Evolutionary conservation across 352 stramenopile species (phyloP).

Genomic region (Phytopythium vexans): DNA sequence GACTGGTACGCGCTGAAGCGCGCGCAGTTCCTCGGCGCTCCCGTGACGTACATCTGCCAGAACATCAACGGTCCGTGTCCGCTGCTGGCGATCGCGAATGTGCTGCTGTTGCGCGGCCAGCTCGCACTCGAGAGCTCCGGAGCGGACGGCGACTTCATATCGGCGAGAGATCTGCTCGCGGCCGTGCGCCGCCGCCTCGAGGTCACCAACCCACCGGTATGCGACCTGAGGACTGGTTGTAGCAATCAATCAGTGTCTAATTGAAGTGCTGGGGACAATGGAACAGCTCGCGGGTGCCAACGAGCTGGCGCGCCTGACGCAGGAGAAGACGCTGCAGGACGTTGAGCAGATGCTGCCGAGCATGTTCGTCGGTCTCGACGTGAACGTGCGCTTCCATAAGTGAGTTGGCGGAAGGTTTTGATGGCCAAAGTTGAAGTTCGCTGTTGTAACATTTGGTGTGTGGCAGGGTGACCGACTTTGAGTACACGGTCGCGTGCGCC

Average conservation of each 20-base stretch:
- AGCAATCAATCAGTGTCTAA: neutral
- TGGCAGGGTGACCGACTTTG: conserved; percentile 83
- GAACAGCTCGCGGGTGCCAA: conserved; percentile 37
- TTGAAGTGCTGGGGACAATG: neutral
- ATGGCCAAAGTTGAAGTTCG: conserved; percentile 1
- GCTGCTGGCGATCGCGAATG: conserved; percentile 95
- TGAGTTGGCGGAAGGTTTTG: conserved; percentile 20
- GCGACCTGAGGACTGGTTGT: neutral
- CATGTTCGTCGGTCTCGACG: conserved; percentile 95
- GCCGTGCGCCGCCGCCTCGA: conserved; percentile 88
- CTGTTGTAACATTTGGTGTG: conserved; percentile 3
- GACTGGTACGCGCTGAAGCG: conserved; percentile 82
- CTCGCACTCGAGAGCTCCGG: conserved; percentile 73
- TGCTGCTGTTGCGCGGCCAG: conserved; percentile 91
- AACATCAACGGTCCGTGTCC: conserved; percentile 98
- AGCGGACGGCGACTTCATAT: conserved; percentile 70
- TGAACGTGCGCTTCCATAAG: conserved; percentile 97
- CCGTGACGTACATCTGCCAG: conserved; percentile 92
- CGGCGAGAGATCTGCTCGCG: conserved; percentile 88
- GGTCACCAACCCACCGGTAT: conserved; percentile 70
- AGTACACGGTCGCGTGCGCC: conserved; percentile 95
- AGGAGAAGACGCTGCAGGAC: conserved; percentile 88
- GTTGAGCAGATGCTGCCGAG: conserved; percentile 90
- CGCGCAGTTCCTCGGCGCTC: conserved; percentile 72
- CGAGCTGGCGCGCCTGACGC: conserved; percentile 59